phyloP scores from a whole-genome alignment of 768 basidiomycete species.

The Tylopilus balloui region DNA sequence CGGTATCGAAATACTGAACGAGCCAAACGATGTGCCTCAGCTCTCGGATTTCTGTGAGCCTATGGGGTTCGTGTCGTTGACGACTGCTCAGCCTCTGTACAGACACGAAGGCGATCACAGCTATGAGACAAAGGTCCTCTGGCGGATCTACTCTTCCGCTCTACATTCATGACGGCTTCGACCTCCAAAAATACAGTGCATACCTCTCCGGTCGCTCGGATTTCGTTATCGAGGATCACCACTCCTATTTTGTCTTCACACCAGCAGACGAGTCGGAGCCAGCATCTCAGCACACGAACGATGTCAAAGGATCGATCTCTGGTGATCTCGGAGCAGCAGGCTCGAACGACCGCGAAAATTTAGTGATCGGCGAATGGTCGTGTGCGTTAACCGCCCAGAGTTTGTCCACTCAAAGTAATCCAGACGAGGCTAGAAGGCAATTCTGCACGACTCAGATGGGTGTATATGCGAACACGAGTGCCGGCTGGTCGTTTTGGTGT shows the following conservation, averaged over 20 bases:
- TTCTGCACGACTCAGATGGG: constrained; percentile 60
- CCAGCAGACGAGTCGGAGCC: constrained; percentile 43
- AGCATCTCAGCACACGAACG: constrained; percentile 41
- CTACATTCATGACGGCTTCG: constrained; percentile 68
- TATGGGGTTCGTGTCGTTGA: not conserved
- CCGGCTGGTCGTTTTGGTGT: constrained; percentile 75
- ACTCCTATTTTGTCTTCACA: constrained; percentile 69
- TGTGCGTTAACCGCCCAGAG: constrained; percentile 49
- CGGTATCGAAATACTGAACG: constrained; percentile 57
- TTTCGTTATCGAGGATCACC: constrained; percentile 71
- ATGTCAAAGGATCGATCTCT: constrained; percentile 27
- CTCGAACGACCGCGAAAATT: constrained; percentile 33
- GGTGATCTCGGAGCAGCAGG: constrained; percentile 21
- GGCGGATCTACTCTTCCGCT: constrained; percentile 45
- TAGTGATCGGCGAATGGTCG: constrained; percentile 51
- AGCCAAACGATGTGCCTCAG: constrained; percentile 44
- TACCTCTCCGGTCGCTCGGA: constrained; percentile 49
- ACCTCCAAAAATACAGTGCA: constrained; percentile 34
- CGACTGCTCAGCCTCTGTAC: not conserved
- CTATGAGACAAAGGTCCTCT: constrained; percentile 16
- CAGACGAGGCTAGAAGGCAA: constrained; percentile 38
- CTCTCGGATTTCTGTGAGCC: constrained; percentile 39
- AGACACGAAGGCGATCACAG: constrained; percentile 21
- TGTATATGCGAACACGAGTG: constrained; percentile 49
- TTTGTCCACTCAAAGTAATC: constrained; percentile 43